Base-by-base conservation (phyloP, 768 basidiomycete genomes). In the Kockovaella imperatae region DNA sequence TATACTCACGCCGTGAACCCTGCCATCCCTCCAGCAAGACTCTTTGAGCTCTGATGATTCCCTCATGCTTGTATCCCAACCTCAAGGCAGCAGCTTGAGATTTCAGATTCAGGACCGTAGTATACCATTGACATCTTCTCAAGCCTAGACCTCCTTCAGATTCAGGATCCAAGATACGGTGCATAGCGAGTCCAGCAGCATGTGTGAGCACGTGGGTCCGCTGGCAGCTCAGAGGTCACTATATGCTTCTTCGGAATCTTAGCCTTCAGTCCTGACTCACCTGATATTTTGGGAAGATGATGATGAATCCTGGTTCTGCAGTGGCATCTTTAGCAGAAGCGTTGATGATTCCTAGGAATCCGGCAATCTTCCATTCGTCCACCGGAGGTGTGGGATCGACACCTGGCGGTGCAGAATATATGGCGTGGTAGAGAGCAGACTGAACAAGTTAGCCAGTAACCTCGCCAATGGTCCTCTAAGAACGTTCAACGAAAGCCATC, bases 161-260 rank as follows among this genome's bases (percentile, higher is more conserved):
- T 3, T 54, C 50, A 21, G 47, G 40, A 39, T 64, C 62, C 4
- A 64, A 45, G 29, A 59, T 51, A 21, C 61, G 52, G 42, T 66
- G 64, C 52, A 67, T 55, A 1, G 60, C 17, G 23, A 66, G 47
- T 0, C 60, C 64, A 14, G 57, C 50, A 11, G 67, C 53, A 47
- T 69, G 67, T 2, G 67, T 64, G 28, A 56, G 52, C 14, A 66
- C 64, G 48, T 69, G 67, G 5, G 67, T 67, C 14, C 61, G 51
- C 56, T 69, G 48, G 30, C 36, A 31, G 49, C 31, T 52, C 38
- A 46, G 52, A 49, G 17, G 35, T 43, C 3, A 15, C 5, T 41
- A 6, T 15, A 20, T 8, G n/a, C 7, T 11, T 7, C 25, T 45
- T 21, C 13, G 8, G 14, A 21, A 21, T 11, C 10, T 29, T 6